Base-by-base conservation (phyloP, 306 rosid genomes). In the Vigna unguiculata region DNA sequence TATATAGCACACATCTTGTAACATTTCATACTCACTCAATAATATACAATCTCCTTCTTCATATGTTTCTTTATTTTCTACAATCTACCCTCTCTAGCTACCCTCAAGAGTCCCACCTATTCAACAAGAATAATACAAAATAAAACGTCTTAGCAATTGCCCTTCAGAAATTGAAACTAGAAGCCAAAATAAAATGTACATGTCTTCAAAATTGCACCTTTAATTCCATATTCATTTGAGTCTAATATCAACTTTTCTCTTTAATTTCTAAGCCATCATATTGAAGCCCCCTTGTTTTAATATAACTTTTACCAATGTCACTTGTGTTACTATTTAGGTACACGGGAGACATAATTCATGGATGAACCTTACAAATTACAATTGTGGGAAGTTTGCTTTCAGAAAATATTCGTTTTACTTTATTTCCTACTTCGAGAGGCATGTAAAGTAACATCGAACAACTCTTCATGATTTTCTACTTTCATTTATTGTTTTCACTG, bases 171-270 rank as follows among this genome's bases (percentile, higher is more conserved):
- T 10, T 16, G 32, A 24, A 60, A 17, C 32, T 38, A 58, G 46
- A 51, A 9, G 13, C 19, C 49, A 74, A 47, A n/a, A 74, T 22
- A 74, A 34, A 69, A 58, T 36, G 19, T 7, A 20, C 5, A 14
- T 49, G 64, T 4, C 71, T 54, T 30, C 20, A 52, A 73, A 63
- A 61, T 24, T 20, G 43, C 40, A 80, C 47, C 40, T 57, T 8
- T 65, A 57, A 13, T 55, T 30, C 58, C 20, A 2, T 43, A 30
- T 8, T 4, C 24, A 54, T 13, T 46, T 38, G 25, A 25, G 24
- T 34, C 62, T 15, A 69, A 51, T 67, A 22, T 68, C 61, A 77
- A 30, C 0, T 55, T 66, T 40, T 38, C 25, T 4, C 45, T 53
- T 71, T 12, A 59, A 59, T 59, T 28, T 59, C 41, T 36, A 36